These are phyloP conservation scores for Triticum turgidum DNA, from an alignment of 176 grass and related monocot species.

Conservation along the genomic window DNA sequence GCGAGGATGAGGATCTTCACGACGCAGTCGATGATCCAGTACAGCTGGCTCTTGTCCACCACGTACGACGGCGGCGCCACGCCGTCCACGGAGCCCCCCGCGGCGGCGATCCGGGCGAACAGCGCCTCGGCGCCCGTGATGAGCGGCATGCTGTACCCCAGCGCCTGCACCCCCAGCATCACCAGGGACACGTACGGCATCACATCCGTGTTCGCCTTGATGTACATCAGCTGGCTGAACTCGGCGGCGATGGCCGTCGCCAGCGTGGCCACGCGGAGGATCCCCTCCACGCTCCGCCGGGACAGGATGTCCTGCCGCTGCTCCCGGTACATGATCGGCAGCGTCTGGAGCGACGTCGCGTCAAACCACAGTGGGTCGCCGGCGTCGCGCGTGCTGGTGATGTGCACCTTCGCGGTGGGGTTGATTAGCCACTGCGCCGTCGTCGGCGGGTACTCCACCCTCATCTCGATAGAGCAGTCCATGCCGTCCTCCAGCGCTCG, in stretches of 20 bases:
- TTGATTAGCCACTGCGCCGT: slow-evolving; percentile 82
- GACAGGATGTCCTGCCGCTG: slow-evolving; percentile 83
- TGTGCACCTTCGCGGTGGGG: slow-evolving; percentile 57
- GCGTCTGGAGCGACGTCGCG: slow-evolving; percentile 56
- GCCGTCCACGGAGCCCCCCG: background rate
- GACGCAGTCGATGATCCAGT: slow-evolving; percentile 73
- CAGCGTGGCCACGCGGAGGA: slow-evolving; percentile 72
- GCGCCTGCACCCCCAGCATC: slow-evolving; percentile 81
- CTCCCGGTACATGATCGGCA: slow-evolving; percentile 63
- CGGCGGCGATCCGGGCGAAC: slow-evolving; percentile 61
- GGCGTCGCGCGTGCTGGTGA: slow-evolving; percentile 54
- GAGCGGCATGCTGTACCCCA: slow-evolving; percentile 79
- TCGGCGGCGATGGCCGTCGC: slow-evolving; percentile 52
- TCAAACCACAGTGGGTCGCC: slow-evolving; percentile 59
- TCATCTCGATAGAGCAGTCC: slow-evolving; percentile 88
- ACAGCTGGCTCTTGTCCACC: slow-evolving; percentile 63
- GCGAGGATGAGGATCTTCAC: slow-evolving; percentile 81
- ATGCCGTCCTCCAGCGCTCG: slow-evolving; percentile 46
- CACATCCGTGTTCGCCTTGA: slow-evolving; percentile 50
- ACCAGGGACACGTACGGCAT: slow-evolving; percentile 74
- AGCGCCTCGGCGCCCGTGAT: slow-evolving; percentile 82
- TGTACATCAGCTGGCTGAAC: slow-evolving; percentile 70
- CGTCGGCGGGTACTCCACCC: slow-evolving; percentile 79
- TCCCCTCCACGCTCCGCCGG: slow-evolving; percentile 71
- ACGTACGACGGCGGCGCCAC: slow-evolving; percentile 44